These are phyloP conservation scores for Aureobasidium subglaciale DNA, from an alignment of 2,329 filamentous ascomycete species.

Conservation along the genomic window DNA sequence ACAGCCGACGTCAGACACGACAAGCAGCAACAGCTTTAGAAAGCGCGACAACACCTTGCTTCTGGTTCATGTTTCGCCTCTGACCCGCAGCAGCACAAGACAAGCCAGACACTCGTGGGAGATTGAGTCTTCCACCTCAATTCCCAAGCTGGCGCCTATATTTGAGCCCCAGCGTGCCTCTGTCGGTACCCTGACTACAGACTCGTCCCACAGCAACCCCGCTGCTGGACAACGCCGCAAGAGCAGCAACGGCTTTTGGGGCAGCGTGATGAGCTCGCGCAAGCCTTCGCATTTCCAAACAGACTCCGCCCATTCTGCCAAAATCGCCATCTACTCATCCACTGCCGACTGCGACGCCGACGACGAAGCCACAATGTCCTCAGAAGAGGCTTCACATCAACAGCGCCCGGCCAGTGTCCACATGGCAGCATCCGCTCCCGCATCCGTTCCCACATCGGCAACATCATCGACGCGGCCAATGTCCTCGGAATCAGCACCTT, in stretches of 20 bases:
- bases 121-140: constrained; percentile 13
- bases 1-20: constrained; percentile 12
- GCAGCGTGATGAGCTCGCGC: constrained; percentile 14
- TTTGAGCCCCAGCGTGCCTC: constrained; percentile 14
- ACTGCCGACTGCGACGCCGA: constrained; percentile 35
- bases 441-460: constrained; percentile 20
- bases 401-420: neutral
- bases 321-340: constrained; percentile 9
- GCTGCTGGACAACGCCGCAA: constrained; percentile 12
- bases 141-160: constrained; percentile 19
- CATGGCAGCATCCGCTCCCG: constrained; percentile 14
- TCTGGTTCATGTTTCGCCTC: constrained; percentile 5
- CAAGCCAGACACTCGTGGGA: constrained; percentile 8
- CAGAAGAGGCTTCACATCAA: constrained; percentile 31
- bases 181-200: constrained; percentile 2
- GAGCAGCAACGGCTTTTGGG: constrained; percentile 15
- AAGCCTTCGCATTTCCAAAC: constrained; percentile 9
- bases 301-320: constrained; percentile 11
- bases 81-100: constrained; percentile 6
- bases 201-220: neutral
- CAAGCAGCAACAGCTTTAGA: neutral
- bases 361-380: constrained; percentile 45
- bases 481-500: constrained; percentile 36
- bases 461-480: constrained; percentile 14
- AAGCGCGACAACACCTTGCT: constrained; percentile 8